phyloP scores from a whole-genome alignment of 2,329 filamentous ascomycete species.

The Xylariomycetidae sp. region DNA sequence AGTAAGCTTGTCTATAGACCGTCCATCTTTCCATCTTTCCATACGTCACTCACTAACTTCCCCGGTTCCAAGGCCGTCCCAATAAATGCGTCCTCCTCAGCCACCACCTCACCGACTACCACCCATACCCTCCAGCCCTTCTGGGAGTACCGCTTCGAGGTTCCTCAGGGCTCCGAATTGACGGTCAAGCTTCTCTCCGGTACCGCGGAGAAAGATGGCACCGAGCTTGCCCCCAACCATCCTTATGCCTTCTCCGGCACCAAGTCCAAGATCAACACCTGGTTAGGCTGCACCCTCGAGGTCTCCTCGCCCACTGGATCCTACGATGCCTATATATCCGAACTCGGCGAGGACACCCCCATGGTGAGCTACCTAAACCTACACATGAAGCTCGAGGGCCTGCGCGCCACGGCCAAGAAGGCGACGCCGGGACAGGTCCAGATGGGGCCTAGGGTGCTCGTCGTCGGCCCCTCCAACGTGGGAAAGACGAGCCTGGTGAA shows the following conservation, averaged over 20 bases:
- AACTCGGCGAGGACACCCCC: conserved; percentile 74
- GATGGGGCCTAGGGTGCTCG: conserved; percentile 71
- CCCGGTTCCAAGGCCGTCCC: too few relatives aligned
- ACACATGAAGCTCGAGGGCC: conserved; percentile 76
- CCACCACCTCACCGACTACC: conserved; percentile 35
- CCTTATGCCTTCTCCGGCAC: conserved; percentile 76
- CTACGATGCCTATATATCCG: conserved; percentile 51
- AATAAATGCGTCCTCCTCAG: conserved; percentile 6
- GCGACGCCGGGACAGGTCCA: conserved; percentile 14
- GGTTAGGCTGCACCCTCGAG: conserved; percentile 85
- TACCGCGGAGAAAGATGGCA: conserved; percentile 89
- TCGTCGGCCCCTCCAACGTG: conserved; percentile 71
- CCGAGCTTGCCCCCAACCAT: conserved; percentile 78
- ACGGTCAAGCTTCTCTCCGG: conserved; percentile 66
- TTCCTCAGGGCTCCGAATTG: conserved; percentile 45
- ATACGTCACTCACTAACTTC: conserved; percentile 4
- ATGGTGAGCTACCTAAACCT: conserved; percentile 78
- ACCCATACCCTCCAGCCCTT: conserved; percentile 53
- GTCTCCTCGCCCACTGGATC: conserved; percentile 50
- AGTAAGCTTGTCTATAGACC: conserved; percentile 39
- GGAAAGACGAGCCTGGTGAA: conserved; percentile 83
- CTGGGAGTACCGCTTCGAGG: conserved; percentile 77
- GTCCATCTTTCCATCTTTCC: conserved; percentile 11
- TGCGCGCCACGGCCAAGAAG: conserved; percentile 57
- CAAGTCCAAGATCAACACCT: conserved; percentile 87